Conservation (phyloP, 2,329 filamentous ascomycete species). For the Fusarium sp. region DNA sequence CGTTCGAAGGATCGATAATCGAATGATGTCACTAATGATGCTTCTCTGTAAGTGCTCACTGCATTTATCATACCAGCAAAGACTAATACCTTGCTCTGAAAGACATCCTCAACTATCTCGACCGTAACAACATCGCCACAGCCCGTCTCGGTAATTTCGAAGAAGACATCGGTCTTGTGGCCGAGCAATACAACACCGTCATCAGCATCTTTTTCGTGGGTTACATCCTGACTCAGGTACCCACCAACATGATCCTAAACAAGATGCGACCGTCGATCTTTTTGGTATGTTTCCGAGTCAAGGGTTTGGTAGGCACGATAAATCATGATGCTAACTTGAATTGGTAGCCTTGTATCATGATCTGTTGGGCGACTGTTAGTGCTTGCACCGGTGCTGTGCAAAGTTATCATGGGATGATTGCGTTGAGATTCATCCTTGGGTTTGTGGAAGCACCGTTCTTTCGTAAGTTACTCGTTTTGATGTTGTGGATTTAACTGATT, state of each 20-base stretch:
- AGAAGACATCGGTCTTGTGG: constrained; percentile 14
- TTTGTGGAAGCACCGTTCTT: constrained; percentile 17
- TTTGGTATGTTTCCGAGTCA: constrained; percentile 29
- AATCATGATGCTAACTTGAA: background rate
- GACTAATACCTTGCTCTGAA: background rate
- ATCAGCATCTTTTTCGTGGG: constrained; percentile 63
- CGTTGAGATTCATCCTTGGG: constrained; percentile 4
- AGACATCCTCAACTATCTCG: constrained; percentile 13
- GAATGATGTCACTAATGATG: constrained; percentile 26
- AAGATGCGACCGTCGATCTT: constrained; percentile 60
- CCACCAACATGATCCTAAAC: constrained; percentile 62
- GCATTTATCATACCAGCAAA: fast-evolving
- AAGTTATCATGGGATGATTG: constrained; percentile 4
- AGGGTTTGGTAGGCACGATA: fast-evolving
- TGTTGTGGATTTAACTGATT: no score
- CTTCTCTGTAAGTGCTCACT: background rate
- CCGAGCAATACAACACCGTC: constrained; percentile 12
- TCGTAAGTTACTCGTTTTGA: background rate
- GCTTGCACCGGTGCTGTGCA: constrained; percentile 48
- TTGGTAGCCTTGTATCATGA: background rate
- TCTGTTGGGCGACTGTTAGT: constrained; percentile 17
- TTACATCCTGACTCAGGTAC: constrained; percentile 62
- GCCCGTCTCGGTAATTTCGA: constrained; percentile 20
- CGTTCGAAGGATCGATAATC: constrained; percentile 4
- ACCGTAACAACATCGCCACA: constrained; percentile 22